Evolutionary conservation across 345 rosid species (phyloP).

Genomic region (Citrus sinensis): DVS_A1.0 CM039167.1:5021501-5022000

Average conservation of each 20-base stretch:
- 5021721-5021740: slow-evolving; percentile 81
- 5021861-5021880: slow-evolving; percentile 35
- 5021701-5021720: slow-evolving; percentile 97
- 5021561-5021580: slow-evolving; percentile 64
- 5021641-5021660: slow-evolving; percentile 91
- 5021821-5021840: slow-evolving; percentile 52
- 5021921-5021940: slow-evolving; percentile 45
- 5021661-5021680: slow-evolving; percentile 63
- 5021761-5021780: not conserved
- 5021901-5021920: slow-evolving; percentile 29
- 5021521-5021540: slow-evolving; percentile 96
- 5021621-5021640: slow-evolving; percentile 61
- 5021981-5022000: slow-evolving; percentile 48
- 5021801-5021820: not conserved
- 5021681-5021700: slow-evolving; percentile 72
- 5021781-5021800: not conserved
- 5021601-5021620: slow-evolving; percentile 96
- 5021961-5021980: slow-evolving; percentile 36
- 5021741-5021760: slow-evolving; percentile 3
- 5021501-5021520: slow-evolving; percentile 81
- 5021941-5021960: slow-evolving; percentile 29
- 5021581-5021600: slow-evolving; percentile 94
- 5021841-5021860: slow-evolving; percentile 57
- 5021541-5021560: slow-evolving; percentile 69
- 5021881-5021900: slow-evolving; percentile 23